Conservation (phyloP, 2,329 filamentous ascomycete genomes). For the Fusarium acutatum region DNA sequence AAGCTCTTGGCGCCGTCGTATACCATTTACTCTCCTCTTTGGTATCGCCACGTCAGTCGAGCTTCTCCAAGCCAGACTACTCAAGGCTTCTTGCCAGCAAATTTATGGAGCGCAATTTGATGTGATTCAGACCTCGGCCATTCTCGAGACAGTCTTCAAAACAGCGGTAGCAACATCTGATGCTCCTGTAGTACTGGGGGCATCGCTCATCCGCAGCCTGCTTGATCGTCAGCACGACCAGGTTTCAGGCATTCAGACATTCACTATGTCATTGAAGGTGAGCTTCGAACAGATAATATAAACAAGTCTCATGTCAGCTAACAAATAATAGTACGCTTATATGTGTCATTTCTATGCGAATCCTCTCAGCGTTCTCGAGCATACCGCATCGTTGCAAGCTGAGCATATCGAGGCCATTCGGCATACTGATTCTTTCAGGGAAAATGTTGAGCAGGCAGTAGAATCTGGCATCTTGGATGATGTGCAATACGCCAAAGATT, state of each 20-base stretch:
- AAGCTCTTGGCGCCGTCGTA: conserved; percentile 73
- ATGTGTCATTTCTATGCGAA: conserved; percentile 90
- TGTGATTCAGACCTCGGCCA: conserved; percentile 75
- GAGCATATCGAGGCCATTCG: conserved; percentile 75
- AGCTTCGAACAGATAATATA: neutral
- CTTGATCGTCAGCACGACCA: conserved; percentile 80
- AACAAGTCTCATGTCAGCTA: neutral
- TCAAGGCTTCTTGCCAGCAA: conserved; percentile 72
- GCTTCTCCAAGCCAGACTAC: conserved; percentile 77
- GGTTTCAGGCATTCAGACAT: conserved; percentile 77
- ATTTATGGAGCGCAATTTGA: conserved; percentile 79
- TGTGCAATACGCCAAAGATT: conserved; percentile 53
- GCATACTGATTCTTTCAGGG: conserved; percentile 73
- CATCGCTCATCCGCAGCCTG: conserved; percentile 68
- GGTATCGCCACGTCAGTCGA: conserved; percentile 85
- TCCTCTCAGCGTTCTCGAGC: conserved; percentile 71
- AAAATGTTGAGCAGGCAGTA: conserved; percentile 58
- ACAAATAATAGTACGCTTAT: conserved; percentile 71
- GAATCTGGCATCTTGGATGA: conserved; percentile 52
- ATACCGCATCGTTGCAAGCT: conserved; percentile 54
- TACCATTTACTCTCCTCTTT: conserved; percentile 80
- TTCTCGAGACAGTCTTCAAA: conserved; percentile 77
- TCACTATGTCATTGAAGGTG: conserved; percentile 75
- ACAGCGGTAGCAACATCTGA: conserved; percentile 67
- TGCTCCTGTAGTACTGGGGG: conserved; percentile 69